Evolutionary conservation across 1,139 yeast genomes (phyloP).

Genomic region (Geotrichum klebahnii): DNA sequence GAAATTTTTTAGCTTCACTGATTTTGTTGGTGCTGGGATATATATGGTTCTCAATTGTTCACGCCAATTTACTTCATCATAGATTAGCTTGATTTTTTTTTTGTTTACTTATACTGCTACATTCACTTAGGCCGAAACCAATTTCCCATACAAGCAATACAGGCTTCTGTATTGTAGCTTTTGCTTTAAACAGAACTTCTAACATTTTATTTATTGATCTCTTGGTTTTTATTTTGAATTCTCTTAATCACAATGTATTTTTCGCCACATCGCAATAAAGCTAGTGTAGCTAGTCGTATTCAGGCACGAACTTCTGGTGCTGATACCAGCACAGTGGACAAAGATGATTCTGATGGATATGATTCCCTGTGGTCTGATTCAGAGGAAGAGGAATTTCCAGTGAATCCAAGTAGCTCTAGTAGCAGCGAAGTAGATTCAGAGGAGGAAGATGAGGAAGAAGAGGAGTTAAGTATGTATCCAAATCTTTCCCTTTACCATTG

Average conservation of each 20-base stretch:
- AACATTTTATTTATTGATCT: not conserved
- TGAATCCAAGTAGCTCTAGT: conserved; percentile 23
- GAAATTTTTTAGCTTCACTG: conserved; percentile 9
- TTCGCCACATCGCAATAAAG: conserved; percentile 15
- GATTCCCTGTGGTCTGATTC: conserved; percentile 29
- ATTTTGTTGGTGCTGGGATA: conserved; percentile 7
- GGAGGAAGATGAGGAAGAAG: conserved; percentile 17
- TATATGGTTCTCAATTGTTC: conserved; percentile 7
- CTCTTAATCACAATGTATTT: too few species aligned
- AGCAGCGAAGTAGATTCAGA: conserved; percentile 16
- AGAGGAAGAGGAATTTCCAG: conserved; percentile 29
- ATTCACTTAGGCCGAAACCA: too few species aligned
- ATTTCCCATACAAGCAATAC: too few species aligned
- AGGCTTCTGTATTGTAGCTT: too few species aligned
- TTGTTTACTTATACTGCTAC: too few species aligned
- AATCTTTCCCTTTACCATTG: too few species aligned
- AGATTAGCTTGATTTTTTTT: too few species aligned
- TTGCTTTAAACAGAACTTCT: not conserved
- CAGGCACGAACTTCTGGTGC: conserved; percentile 12
- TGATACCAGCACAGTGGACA: not conserved
- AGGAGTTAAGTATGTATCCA: conserved; percentile 5
- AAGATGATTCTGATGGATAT: conserved; percentile 21
- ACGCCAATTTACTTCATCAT: not conserved
- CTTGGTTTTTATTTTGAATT: too few species aligned
- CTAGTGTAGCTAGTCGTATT: conserved; percentile 6